Conservation (phyloP, 164 flowering plant genomes). For the Vitis cinerea region DNA sequence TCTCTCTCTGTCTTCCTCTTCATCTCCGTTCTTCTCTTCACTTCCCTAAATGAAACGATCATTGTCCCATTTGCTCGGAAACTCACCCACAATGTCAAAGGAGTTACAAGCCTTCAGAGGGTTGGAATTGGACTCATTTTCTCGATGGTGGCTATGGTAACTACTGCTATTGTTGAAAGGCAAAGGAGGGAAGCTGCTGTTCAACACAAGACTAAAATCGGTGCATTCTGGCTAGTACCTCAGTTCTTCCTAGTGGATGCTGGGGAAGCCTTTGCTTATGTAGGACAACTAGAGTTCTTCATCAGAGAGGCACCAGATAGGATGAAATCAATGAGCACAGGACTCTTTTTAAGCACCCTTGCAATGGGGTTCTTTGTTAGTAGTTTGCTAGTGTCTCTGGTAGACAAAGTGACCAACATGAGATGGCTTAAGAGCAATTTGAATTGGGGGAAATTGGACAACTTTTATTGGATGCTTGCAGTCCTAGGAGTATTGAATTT, state of each 20-base stretch:
- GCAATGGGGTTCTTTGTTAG: conserved; percentile 88
- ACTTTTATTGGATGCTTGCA: conserved; percentile 86
- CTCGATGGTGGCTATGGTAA: conserved; percentile 67
- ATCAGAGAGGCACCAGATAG: conserved; percentile 89
- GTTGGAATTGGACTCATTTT: conserved; percentile 70
- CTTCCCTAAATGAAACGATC: conserved; percentile 74
- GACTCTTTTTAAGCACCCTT: conserved; percentile 70
- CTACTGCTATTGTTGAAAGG: conserved; percentile 62
- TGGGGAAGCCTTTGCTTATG: conserved; percentile 90
- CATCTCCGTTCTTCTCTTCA: conserved; percentile 72
- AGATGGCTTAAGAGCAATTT: conserved; percentile 73
- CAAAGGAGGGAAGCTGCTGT: conserved; percentile 37
- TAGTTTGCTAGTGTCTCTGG: conserved; percentile 74
- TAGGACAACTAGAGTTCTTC: conserved; percentile 93
- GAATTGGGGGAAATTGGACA: conserved; percentile 60
- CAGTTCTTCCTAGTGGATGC: conserved; percentile 95
- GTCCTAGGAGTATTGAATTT: conserved; percentile 64
- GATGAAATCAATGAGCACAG: conserved; percentile 99
- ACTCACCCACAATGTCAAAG: conserved; percentile 54
- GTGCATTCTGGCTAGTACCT: conserved; percentile 89
- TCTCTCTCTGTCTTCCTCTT: conserved; percentile 75
- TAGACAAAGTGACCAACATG: conserved; percentile 45
- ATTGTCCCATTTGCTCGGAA: conserved; percentile 70
- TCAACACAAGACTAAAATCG: conserved; percentile 23
- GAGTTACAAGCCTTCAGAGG: conserved; percentile 84